Evolutionary conservation across 2,329 filamentous ascomycete species (phyloP).

Genomic region (Lasiodiplodia sp.): DNA sequence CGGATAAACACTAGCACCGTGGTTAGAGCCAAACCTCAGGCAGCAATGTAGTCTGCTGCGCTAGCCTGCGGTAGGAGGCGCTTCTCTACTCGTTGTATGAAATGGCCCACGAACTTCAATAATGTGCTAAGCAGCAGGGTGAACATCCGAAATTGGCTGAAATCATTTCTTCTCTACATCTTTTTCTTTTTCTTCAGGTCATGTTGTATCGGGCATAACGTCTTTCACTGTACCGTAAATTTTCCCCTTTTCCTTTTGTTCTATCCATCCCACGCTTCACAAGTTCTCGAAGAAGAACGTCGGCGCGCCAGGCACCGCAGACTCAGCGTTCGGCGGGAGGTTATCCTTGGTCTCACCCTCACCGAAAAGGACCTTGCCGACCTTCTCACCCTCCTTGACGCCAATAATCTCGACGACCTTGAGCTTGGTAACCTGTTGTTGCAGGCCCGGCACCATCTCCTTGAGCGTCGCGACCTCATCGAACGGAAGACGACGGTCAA

Average conservation of each 20-base stretch:
- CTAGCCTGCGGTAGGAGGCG: not conserved
- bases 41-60: not conserved
- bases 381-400: conserved; percentile 75
- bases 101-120: not conserved
- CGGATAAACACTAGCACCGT: not conserved
- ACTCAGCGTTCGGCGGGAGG: conserved; percentile 69
- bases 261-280: conserved; percentile 33
- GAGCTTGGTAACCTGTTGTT: conserved; percentile 74
- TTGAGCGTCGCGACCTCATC: conserved; percentile 79
- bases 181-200: not conserved
- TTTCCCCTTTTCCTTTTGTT: not conserved
- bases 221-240: not conserved
- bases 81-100: not conserved
- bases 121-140: not conserved
- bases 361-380: conserved; percentile 62
- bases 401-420: conserved; percentile 74
- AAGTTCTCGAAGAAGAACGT: conserved; percentile 88
- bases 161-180: conserved; percentile 18
- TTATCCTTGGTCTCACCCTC: conserved; percentile 66
- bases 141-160: conserved; percentile 1
- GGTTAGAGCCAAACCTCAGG: not conserved
- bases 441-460: conserved; percentile 81
- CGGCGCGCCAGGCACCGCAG: conserved; percentile 81
- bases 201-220: not conserved
- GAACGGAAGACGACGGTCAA: conserved; percentile 85